Base-by-base conservation (phyloP, 148 eudicot genomes). In the Silene latifolia region DNA sequence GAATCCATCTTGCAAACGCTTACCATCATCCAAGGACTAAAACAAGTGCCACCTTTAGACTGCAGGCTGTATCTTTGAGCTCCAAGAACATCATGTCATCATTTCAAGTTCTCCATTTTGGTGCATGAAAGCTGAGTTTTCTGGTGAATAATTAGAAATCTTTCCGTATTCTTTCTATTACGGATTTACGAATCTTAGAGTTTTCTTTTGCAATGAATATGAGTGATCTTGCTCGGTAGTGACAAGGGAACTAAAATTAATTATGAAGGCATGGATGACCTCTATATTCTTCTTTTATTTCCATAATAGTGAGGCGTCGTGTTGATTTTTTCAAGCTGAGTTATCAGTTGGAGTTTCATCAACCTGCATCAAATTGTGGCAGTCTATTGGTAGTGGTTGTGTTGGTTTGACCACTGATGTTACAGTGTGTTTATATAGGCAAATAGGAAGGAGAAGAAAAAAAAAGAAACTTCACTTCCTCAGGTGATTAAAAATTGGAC, bases 71-170 rank as follows among this genome's bases (percentile, higher is more conserved):
- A 59, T 67, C 51, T 79, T 66, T 79, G 74, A 78, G 79, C 76
- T 77, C 71, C 78, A 77, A 73, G 71, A 74, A 66, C 75, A 61
- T 83, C 8, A 27, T 76, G 27, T 66, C 81, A 24, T 74, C 84
- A 19, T 64, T 76, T 68, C 64, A 78, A 63, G 80, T 63, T 75
- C 74, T 76, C 66, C 67, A 72, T 77, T 85, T 85, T 46, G 74
- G 80, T 75, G 72, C 72, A 66, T 80, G 83, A 85, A 53, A 74
- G 78, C 87, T 76, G 82, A 69, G 83, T 77, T 47, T 51, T 69
- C 51, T 79, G 88, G 88, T 79, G 86, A 83, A 81, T 76, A 78
- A 63, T 72, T 63, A 59, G 39, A 74, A 56, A 18, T 42, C 47
- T 59, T 10, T 75, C 25, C 75, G 73, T 76, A 8, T 54, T 78